Evolutionary conservation across 1,139 yeast species (phyloP).

Genomic region (Saccharomyces hybrid): DNA sequence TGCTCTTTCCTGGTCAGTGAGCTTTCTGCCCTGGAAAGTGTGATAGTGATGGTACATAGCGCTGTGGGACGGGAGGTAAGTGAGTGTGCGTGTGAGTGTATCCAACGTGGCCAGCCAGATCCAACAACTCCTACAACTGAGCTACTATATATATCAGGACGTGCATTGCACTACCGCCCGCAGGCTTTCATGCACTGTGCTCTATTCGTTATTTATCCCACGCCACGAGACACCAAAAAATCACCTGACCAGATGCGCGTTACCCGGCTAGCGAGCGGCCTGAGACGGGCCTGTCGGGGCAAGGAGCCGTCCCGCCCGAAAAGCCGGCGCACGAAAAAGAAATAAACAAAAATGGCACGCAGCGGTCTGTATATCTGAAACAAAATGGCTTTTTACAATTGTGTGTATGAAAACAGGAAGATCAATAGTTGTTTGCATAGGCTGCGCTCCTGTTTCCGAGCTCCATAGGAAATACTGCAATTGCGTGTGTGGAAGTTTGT

Average conservation of each 20-base stretch:
- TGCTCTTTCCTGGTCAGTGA: slow-evolving; percentile 77
- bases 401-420: neutral
- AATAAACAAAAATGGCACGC: neutral
- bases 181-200: neutral
- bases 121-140: neutral
- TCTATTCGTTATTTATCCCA: neutral
- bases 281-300: neutral
- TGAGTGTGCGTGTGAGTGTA: neutral
- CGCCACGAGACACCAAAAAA: neutral
- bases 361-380: neutral
- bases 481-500: slow-evolving; percentile 1
- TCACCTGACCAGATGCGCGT: neutral
- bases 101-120: neutral
- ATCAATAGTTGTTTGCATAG: neutral
- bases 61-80: neutral
- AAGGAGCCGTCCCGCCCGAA: neutral
- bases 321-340: neutral
- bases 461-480: neutral
- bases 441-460: neutral
- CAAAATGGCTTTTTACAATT: neutral
- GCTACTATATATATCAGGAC: neutral
- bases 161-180: neutral
- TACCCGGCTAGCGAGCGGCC: neutral
- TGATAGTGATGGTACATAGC: slow-evolving; percentile 29
- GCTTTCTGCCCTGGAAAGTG: slow-evolving; percentile 48